phyloP scores from a whole-genome alignment of 1,284 basidiomycete species.

The Stereum hirsutum region DNA sequence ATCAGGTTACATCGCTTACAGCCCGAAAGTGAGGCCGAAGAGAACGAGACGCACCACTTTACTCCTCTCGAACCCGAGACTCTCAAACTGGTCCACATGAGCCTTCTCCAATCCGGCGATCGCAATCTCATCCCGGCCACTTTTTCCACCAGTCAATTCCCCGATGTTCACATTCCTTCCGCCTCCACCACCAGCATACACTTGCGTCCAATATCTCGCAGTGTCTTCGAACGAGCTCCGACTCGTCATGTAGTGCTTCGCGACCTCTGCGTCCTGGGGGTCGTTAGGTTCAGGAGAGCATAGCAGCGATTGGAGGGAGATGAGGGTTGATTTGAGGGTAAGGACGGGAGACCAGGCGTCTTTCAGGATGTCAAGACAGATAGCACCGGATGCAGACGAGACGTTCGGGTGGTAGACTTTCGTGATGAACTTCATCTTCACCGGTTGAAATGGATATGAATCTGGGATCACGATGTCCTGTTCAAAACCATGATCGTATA shows the following conservation, averaged over 20 bases:
- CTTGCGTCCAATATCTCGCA: slow-evolving; percentile 89
- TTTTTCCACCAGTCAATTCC: slow-evolving; percentile 16
- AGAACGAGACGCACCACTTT: slow-evolving; percentile 59
- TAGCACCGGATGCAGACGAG: slow-evolving; percentile 88
- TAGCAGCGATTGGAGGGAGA: slow-evolving; percentile 92
- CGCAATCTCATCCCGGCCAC: slow-evolving; percentile 48
- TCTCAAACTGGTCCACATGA: slow-evolving; percentile 69
- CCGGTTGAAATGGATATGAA: slow-evolving; percentile 92
- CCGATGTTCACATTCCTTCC: slow-evolving; percentile 28
- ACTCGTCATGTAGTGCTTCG: slow-evolving; percentile 92
- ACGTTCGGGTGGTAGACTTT: slow-evolving; percentile 98
- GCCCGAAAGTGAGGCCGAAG: too few relatives aligned
- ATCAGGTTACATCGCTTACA: too few relatives aligned
- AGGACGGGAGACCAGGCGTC: slow-evolving; percentile 92
- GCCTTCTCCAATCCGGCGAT: slow-evolving; percentile 67
- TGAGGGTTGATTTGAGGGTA: slow-evolving; percentile 94
- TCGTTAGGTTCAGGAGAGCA: slow-evolving; percentile 96
- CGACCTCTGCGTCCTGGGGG: slow-evolving; percentile 97
- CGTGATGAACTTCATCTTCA: slow-evolving; percentile 98
- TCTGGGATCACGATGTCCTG: slow-evolving; percentile 92
- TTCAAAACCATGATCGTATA: neutral
- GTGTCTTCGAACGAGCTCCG: slow-evolving; percentile 86
- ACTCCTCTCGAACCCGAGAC: slow-evolving; percentile 60
- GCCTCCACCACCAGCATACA: slow-evolving; percentile 80
- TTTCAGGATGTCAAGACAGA: slow-evolving; percentile 83